Evolutionary conservation across 2,329 filamentous ascomycete genomes (phyloP).

Genomic region (Helicocarpus griseus): DNA sequence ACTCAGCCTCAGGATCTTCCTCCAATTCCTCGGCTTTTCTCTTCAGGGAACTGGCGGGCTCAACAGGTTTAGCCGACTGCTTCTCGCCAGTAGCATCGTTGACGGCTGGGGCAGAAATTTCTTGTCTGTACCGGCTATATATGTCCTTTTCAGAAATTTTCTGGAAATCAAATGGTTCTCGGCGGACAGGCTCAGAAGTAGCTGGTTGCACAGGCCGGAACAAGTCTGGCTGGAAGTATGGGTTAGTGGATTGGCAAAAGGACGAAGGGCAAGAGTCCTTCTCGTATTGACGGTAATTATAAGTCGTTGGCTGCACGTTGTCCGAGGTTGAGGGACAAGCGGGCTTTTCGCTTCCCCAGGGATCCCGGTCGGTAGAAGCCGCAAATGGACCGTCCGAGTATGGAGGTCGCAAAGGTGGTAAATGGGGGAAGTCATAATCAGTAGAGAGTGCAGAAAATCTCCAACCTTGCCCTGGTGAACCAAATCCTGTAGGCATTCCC

Average conservation of each 20-base stretch:
- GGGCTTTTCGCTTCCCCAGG: not conserved
- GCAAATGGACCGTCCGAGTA: slow-evolving; percentile 1
- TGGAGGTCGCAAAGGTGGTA: not conserved
- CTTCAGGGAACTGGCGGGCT: not conserved
- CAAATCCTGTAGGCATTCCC: not conserved
- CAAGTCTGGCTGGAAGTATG: too few relatives aligned
- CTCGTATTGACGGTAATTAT: too few relatives aligned
- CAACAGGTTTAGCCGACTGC: not conserved
- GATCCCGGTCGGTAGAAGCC: not conserved
- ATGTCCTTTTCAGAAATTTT: too few relatives aligned
- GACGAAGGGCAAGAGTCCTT: too few relatives aligned
- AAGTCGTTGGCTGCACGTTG: not conserved
- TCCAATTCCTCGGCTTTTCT: slow-evolving; percentile 3
- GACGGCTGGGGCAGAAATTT: not conserved
- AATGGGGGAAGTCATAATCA: not conserved
- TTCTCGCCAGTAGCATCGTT: not conserved
- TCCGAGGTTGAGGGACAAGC: not conserved
- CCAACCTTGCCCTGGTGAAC: not conserved
- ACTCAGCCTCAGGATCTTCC: not conserved
- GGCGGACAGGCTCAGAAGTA: too few relatives aligned
- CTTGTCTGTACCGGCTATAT: not conserved
- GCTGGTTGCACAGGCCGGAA: too few relatives aligned
- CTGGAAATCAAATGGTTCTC: too few relatives aligned
- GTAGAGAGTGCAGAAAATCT: not conserved
- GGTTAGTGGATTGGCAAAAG: too few relatives aligned